Base-by-base conservation (phyloP, 2,329 filamentous ascomycete genomes). In the Aureobasidium sp. region DNA sequence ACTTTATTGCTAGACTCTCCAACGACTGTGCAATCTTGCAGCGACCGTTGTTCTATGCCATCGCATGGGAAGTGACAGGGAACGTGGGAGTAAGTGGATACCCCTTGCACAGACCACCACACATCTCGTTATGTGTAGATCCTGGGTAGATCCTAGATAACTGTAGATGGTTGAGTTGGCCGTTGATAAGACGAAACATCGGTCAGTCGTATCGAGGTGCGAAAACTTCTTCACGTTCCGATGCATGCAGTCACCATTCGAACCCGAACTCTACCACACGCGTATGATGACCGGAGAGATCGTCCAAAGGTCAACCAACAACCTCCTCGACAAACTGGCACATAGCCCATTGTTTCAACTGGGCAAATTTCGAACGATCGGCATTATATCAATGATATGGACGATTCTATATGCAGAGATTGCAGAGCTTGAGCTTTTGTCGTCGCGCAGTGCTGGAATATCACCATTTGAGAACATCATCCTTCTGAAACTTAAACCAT, bases 131-230 rank as follows among this genome's bases (percentile, higher is more conserved):
- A 29, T 52, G n/a, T 6, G 50, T 54, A 54, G 50, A 54, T 40
- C 50, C 37, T 40, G 22, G 24, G 33, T 39, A 52, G 33, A 52
- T 52, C 49, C 49, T 50, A 54, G 50, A 54, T 54, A 54, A 54
- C 24, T 42, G 50, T 42, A 54, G 17, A 54, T 42, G 27, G 50
- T 54, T 54, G 50, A 54, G 50, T 37, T 40, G 29, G 39, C 50
- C 50, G 50, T 40, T 54, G 50, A 29, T 40, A 42, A 54, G 50
- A 54, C 50, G 50, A 54, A 54, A 54, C 50, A 54, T 54, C 50
- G 35, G 37, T 42, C 50, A 31, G 15, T 54, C 37, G 37, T 6
- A 27, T 52, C 33, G 19, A 52, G 22, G 33, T 39, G 19, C 22
- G 33, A 4, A 39, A 15, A 24, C 17, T 6, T 52, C 15, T 52